phyloP scores from a whole-genome alignment of 495 filamentous ascomycete genomes.

The Symbiotaphrina buchneri region DNA sequence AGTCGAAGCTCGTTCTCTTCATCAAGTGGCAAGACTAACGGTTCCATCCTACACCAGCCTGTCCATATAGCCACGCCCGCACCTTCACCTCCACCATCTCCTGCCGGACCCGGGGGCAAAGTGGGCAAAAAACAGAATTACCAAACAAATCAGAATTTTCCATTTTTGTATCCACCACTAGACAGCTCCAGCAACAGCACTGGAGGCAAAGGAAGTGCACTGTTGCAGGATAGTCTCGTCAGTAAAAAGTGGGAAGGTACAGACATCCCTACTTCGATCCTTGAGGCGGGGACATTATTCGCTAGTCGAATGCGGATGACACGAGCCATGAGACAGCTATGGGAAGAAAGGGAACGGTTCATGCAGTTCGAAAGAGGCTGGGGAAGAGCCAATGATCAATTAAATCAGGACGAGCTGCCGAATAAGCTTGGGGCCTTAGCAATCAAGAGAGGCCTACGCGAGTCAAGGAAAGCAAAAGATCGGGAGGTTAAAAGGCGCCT shows the following conservation, averaged over 20 bases:
- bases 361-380: constrained; percentile 83
- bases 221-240: constrained; percentile 51
- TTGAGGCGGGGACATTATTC: constrained; percentile 89
- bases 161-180: constrained; percentile 86
- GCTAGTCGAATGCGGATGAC: constrained; percentile 75
- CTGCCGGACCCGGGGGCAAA: constrained; percentile 69
- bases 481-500: constrained; percentile 36
- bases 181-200: constrained; percentile 63
- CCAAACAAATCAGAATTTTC: constrained; percentile 96
- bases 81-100: constrained; percentile 90
- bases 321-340: constrained; percentile 74
- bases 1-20: constrained; percentile 22
- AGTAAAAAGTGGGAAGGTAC: constrained; percentile 73
- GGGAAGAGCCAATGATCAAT: constrained; percentile 23
- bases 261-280: constrained; percentile 77
- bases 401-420: constrained; percentile 1
- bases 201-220: constrained; percentile 65
- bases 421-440: constrained; percentile 6
- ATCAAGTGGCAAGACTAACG: constrained; percentile 19
- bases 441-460: constrained; percentile 9
- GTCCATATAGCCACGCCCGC: constrained; percentile 96
- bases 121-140: constrained; percentile 97
- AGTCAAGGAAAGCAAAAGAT: constrained; percentile 10
- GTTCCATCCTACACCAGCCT: constrained; percentile 81
- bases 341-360: constrained; percentile 79